Conservation (phyloP, 2,329 filamentous ascomycete genomes). For the Paecilomyces variotii region DNA sequence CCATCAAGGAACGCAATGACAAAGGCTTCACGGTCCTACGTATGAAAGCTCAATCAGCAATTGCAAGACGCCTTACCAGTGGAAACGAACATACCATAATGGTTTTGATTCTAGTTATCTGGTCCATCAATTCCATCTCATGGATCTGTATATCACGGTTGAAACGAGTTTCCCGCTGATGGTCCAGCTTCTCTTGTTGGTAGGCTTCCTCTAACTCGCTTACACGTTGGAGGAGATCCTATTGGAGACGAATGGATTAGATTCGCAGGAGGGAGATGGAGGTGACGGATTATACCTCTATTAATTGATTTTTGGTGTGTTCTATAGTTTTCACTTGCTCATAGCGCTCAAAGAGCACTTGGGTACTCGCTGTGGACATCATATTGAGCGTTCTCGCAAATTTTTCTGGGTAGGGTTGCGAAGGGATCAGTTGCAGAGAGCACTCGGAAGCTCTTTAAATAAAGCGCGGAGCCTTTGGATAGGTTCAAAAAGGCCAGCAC, state of each 20-base stretch:
- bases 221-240: slow-evolving; percentile 41
- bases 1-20: slow-evolving; percentile 49
- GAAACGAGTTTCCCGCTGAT: slow-evolving; percentile 40
- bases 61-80: background rate
- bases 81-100: slow-evolving; percentile 33
- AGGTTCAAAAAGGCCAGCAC: background rate
- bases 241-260: slow-evolving; percentile 12
- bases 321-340: slow-evolving; percentile 37
- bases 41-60: background rate
- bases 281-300: slow-evolving; percentile 30
- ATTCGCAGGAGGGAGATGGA: slow-evolving; percentile 5
- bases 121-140: slow-evolving; percentile 40
- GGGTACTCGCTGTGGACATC: slow-evolving; percentile 22
- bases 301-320: slow-evolving; percentile 40
- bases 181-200: slow-evolving; percentile 37
- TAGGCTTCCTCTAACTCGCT: slow-evolving; percentile 37
- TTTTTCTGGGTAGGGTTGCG: background rate
- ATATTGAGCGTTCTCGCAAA: slow-evolving; percentile 1
- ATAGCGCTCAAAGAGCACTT: slow-evolving; percentile 35
- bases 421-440: background rate
- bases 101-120: slow-evolving; percentile 36
- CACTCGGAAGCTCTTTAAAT: background rate
- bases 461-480: background rate
- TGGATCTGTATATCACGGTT: slow-evolving; percentile 41
- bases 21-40: slow-evolving; percentile 45